These are phyloP conservation scores for Apodospora peruviana DNA, from an alignment of 495 filamentous ascomycete genomes.

Conservation along the genomic window DNA sequence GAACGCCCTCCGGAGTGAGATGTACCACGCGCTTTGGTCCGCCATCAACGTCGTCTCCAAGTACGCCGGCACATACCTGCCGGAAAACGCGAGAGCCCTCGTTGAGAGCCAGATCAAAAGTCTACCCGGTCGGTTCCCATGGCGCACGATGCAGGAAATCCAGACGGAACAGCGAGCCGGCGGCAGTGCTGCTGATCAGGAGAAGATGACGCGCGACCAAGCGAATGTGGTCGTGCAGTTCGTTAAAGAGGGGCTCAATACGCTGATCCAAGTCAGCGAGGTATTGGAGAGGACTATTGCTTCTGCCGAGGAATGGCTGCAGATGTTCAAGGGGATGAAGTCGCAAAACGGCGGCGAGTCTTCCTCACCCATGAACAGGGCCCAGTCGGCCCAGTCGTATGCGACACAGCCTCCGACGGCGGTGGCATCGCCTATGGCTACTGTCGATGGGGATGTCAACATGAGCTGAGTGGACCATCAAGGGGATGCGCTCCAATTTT, in stretches of 20 bases:
- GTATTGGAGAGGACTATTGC: conserved; percentile 79
- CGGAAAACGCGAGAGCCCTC: conserved; percentile 72
- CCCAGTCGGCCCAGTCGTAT: not conserved
- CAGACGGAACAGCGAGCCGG: no score
- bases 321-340: conserved; percentile 59
- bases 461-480: conserved; percentile 8
- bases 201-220: conserved; percentile 36
- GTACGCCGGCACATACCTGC: conserved; percentile 79
- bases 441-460: conserved; percentile 5
- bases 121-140: conserved; percentile 67
- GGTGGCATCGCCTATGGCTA: not conserved
- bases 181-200: conserved; percentile 27
- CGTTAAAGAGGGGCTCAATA: conserved; percentile 81
- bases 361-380: not conserved
- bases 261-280: conserved; percentile 77
- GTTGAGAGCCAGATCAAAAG: conserved; percentile 75
- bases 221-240: conserved; percentile 69
- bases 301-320: conserved; percentile 84
- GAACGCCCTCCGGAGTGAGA: conserved; percentile 62
- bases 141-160: conserved; percentile 44
- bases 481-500: no score
- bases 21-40: conserved; percentile 68
- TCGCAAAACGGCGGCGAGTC: conserved; percentile 4
- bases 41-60: conserved; percentile 75
- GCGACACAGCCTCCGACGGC: not conserved